Conservation (phyloP, 257 asterid genomes). For the Rubia yunnanensis region DNA sequence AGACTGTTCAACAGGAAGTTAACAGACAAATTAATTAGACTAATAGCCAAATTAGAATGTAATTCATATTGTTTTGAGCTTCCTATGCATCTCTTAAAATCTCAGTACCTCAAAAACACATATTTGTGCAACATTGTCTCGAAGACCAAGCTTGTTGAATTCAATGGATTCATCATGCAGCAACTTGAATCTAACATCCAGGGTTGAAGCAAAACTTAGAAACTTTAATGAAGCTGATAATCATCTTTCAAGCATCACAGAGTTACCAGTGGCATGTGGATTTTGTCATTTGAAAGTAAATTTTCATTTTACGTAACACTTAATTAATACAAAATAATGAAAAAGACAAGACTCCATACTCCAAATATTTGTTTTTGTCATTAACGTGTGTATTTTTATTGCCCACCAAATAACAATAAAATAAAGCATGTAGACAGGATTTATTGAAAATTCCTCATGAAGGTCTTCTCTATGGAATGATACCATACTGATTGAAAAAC, state of each 20-base stretch:
- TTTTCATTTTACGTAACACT: not conserved
- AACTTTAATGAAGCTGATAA: not conserved
- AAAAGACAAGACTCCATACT: too few relatives aligned
- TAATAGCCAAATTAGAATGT: not conserved
- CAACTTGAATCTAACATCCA: conserved; percentile 72
- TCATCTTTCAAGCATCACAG: not conserved
- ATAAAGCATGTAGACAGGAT: not conserved
- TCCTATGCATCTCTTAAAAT: not conserved
- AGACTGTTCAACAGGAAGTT: conserved; percentile 38
- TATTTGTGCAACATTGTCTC: conserved; percentile 96
- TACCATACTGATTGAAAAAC: not conserved
- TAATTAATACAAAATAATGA: not conserved
- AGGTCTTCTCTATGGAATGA: not conserved
- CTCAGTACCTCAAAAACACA: conserved; percentile 76
- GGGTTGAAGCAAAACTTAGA: conserved; percentile 2
- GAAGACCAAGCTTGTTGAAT: conserved; percentile 65
- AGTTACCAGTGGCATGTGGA: not conserved
- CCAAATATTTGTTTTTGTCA: not conserved
- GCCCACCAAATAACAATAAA: not conserved
- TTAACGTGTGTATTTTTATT: not conserved
- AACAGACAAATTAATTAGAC: conserved; percentile 4
- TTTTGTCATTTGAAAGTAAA: not conserved
- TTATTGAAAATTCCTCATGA: not conserved
- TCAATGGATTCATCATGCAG: conserved; percentile 80
- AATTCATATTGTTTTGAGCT: not conserved